These are phyloP conservation scores for Scedosporium apiospermum DNA, from an alignment of 2,329 filamentous ascomycete genomes.

Conservation along the genomic window DNA sequence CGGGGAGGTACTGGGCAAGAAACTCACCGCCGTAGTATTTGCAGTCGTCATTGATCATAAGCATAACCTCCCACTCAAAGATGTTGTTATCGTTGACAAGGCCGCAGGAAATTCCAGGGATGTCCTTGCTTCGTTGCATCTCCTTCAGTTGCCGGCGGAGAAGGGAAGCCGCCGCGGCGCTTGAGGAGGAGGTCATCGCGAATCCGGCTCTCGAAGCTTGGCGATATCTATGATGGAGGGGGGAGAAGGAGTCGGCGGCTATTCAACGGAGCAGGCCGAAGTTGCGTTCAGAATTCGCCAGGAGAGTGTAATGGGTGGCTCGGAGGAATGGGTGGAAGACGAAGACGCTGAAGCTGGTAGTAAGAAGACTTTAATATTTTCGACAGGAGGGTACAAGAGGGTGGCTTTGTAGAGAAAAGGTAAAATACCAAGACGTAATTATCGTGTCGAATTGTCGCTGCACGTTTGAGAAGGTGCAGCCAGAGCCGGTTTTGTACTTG, in stretches of 20 bases:
- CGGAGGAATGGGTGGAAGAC: too few species aligned
- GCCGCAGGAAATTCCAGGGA: slow-evolving; percentile 89
- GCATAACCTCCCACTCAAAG: slow-evolving; percentile 97
- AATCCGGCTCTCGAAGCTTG: neutral
- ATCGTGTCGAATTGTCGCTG: too few species aligned
- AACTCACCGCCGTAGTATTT: slow-evolving; percentile 81
- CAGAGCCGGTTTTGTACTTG: neutral
- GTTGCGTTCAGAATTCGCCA: too few species aligned
- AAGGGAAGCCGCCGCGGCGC: slow-evolving; percentile 57
- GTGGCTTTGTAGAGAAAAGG: too few species aligned
- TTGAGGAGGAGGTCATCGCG: slow-evolving; percentile 31
- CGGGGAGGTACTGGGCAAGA: neutral
- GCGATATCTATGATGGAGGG: neutral
- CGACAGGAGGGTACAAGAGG: too few species aligned
- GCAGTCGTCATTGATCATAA: slow-evolving; percentile 94
- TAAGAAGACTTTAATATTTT: too few species aligned
- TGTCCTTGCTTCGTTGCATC: slow-evolving; percentile 85
- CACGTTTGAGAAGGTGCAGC: neutral
- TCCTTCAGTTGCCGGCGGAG: slow-evolving; percentile 82
- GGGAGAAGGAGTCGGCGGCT: neutral
- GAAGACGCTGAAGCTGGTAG: too few species aligned
- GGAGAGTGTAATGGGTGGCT: too few species aligned
- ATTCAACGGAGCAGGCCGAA: too few species aligned
- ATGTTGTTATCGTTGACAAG: slow-evolving; percentile 77
- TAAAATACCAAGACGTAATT: too few species aligned